Conservation (phyloP, 257 asterid genomes). For the Rauvolfia tetraphylla region DNA sequence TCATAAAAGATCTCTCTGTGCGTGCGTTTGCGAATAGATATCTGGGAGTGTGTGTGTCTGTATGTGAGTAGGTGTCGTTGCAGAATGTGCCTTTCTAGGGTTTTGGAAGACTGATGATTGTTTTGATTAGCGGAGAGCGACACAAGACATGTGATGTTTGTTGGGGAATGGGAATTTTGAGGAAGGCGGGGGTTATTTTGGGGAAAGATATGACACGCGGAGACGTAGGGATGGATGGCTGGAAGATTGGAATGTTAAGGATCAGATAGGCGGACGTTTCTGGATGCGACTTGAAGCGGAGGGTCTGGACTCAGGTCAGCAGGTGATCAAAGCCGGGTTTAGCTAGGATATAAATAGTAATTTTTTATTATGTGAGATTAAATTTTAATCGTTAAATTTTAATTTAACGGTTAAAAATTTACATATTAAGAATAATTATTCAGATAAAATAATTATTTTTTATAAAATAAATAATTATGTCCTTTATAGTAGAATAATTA, state of each 20-base stretch:
- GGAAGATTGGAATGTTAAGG: not conserved
- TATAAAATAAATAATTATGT: too few relatives aligned
- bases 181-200: constrained; percentile 3
- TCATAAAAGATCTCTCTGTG: not conserved
- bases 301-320: too few relatives aligned
- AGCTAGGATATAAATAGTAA: too few relatives aligned
- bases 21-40: not conserved
- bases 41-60: not conserved
- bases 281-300: too few relatives aligned
- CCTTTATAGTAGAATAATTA: too few relatives aligned
- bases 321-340: too few relatives aligned
- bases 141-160: not conserved
- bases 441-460: too few relatives aligned
- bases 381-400: too few relatives aligned
- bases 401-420: too few relatives aligned
- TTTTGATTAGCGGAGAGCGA: not conserved
- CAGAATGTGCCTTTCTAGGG: not conserved
- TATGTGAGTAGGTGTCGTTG: not conserved
- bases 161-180: constrained; percentile 1
- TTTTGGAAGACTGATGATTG: constrained; percentile 15
- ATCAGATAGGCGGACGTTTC: too few relatives aligned
- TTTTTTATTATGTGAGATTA: too few relatives aligned
- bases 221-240: not conserved
- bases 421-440: too few relatives aligned
- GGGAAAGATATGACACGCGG: not conserved